These are phyloP conservation scores for Fusarium sterilihyphosum DNA, from an alignment of 2,329 filamentous ascomycete genomes.

Conservation along the genomic window DNA sequence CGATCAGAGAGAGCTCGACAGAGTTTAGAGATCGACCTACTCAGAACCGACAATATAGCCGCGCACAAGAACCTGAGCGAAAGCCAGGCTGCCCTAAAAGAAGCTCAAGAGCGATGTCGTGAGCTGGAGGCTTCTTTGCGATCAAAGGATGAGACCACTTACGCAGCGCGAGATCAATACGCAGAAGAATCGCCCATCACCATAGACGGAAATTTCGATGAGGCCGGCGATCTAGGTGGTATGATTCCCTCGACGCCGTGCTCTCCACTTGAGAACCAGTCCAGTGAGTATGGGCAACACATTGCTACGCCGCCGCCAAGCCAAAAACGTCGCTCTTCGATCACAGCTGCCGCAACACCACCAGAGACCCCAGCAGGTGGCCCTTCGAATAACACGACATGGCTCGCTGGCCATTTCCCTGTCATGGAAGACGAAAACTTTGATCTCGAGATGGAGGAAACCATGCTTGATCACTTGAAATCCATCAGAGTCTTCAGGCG, in stretches of 20 bases:
- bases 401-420: fast-evolving
- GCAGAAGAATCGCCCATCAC: fast-evolving
- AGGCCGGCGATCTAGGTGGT: too few relatives aligned
- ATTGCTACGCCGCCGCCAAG: neutral
- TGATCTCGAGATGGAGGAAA: neutral
- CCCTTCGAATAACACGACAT: fast-evolving
- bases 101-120: neutral
- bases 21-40: neutral
- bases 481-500: neutral
- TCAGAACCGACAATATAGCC: neutral
- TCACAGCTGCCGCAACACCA: neutral
- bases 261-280: neutral
- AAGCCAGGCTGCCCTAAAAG: fast-evolving
- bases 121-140: neutral
- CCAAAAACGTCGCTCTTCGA: too few relatives aligned
- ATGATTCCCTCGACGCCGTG: neutral
- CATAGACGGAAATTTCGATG: neutral
- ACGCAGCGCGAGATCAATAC: neutral
- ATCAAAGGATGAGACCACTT: fast-evolving
- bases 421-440: neutral
- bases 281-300: neutral
- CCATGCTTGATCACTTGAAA: neutral
- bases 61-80: fast-evolving
- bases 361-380: neutral
- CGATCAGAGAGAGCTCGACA: neutral